Evolutionary conservation across 2,329 filamentous ascomycete genomes (phyloP).

Genomic region (Talaromyces sp.): DNA sequence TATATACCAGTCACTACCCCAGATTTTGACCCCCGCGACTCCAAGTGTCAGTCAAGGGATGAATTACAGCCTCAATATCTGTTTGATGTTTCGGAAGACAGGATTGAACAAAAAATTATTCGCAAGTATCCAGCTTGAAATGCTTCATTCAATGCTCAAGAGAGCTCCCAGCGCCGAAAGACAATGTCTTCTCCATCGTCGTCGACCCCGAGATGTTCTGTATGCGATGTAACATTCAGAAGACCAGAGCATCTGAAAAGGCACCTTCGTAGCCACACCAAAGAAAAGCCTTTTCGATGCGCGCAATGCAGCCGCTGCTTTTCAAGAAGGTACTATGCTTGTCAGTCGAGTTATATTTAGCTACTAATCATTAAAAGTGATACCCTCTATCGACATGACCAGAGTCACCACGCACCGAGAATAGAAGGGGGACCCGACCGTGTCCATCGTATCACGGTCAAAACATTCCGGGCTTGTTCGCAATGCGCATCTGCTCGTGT

Average conservation of each 20-base stretch:
- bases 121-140: neutral
- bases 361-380: constrained; percentile 26
- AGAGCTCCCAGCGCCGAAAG: neutral
- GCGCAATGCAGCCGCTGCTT: constrained; percentile 41
- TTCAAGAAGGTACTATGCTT: constrained; percentile 36
- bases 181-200: neutral
- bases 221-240: constrained; percentile 39
- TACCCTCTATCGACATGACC: constrained; percentile 40
- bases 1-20: constrained; percentile 3
- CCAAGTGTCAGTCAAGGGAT: neutral
- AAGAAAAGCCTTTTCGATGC: constrained; percentile 41
- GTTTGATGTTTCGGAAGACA: neutral
- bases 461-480: constrained; percentile 42
- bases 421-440: constrained; percentile 30
- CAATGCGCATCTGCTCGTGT: constrained; percentile 41
- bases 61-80: neutral
- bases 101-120: neutral
- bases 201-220: constrained; percentile 17
- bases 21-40: constrained; percentile 4
- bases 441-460: constrained; percentile 41
- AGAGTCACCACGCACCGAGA: constrained; percentile 39
- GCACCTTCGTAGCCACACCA: constrained; percentile 41
- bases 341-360: neutral
- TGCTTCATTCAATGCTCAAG: neutral
- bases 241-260: constrained; percentile 43